phyloP scores from a whole-genome alignment of 2,329 filamentous ascomycete species.

The Cordyceps tenuipes region DNA sequence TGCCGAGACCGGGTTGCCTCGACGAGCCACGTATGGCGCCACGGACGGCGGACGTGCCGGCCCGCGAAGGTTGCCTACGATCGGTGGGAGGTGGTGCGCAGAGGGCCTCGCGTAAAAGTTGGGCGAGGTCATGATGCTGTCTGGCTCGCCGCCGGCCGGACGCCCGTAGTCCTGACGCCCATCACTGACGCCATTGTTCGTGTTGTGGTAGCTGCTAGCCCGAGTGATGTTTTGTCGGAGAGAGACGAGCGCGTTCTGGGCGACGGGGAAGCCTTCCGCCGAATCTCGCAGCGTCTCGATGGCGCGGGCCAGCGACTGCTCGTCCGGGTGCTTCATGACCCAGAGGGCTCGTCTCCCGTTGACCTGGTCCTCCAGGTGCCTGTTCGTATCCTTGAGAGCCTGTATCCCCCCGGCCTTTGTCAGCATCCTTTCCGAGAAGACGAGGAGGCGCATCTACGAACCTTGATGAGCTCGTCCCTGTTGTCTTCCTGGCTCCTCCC shows the following conservation, averaged over 20 bases:
- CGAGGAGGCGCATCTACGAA: constrained; percentile 10
- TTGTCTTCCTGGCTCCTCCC: constrained; percentile 14
- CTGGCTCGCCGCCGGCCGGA: neutral
- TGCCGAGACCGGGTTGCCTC: neutral
- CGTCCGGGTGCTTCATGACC: constrained; percentile 27
- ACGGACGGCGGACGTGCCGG: neutral
- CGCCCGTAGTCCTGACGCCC: neutral
- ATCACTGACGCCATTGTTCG: neutral
- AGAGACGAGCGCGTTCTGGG: constrained; percentile 22
- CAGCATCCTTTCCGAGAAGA: neutral
- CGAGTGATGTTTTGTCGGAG: constrained; percentile 15
- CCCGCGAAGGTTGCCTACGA: neutral
- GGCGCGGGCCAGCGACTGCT: constrained; percentile 23
- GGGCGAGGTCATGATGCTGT: neutral
- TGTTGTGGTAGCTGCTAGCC: neutral
- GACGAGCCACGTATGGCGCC: neutral
- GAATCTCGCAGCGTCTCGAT: constrained; percentile 25
- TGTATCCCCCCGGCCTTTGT: constrained; percentile 11
- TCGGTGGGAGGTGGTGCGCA: neutral
- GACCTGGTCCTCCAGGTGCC: constrained; percentile 28
- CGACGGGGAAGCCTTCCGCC: constrained; percentile 20
- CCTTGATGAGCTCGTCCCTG: constrained; percentile 24
- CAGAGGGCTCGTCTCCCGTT: constrained; percentile 28
- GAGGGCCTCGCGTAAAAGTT: neutral
- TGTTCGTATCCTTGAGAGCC: constrained; percentile 26